Percentiles rank a stretch among this genome's conserved stretches.
Conservation (phyloP, 768 basidiomycete species). For the Psilocybe cyanescens region DNA sequence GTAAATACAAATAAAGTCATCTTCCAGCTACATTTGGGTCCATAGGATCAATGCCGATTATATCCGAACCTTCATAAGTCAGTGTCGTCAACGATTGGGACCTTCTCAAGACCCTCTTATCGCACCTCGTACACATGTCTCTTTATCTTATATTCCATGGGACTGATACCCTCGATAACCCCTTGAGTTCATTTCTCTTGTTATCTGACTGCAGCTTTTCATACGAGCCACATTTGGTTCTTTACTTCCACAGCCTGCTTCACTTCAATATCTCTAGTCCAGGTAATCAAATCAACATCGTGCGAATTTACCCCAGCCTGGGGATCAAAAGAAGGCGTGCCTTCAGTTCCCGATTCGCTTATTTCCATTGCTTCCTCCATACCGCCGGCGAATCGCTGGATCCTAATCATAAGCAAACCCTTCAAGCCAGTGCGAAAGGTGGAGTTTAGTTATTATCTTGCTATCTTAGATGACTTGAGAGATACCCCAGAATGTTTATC, state of each 20-base stretch:
- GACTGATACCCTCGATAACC: background rate
- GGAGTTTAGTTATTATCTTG: background rate
- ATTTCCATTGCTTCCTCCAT: slow-evolving; percentile 14
- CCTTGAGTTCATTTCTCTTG: background rate
- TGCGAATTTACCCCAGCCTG: slow-evolving; percentile 7
- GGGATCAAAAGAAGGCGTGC: background rate
- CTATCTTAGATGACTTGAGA: background rate
- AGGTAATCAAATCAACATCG: background rate
- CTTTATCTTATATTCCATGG: background rate
- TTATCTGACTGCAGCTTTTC: background rate
- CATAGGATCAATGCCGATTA: background rate
- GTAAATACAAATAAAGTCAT: slow-evolving; percentile 19
- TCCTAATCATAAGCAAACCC: slow-evolving; percentile 1
- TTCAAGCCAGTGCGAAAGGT: background rate
- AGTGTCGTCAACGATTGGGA: background rate
- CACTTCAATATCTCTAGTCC: background rate
- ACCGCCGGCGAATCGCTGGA: slow-evolving; percentile 17
- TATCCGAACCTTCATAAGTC: background rate
- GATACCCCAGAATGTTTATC: background rate
- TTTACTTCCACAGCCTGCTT: background rate
- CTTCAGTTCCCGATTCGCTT: slow-evolving; percentile 7
- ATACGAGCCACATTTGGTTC: background rate
- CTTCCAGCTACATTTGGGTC: background rate
- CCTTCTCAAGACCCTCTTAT: background rate
- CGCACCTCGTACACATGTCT: background rate